Evolutionary conservation across 164 flowering plant genomes (phyloP).

Genomic region (Annona squamosa): DNA sequence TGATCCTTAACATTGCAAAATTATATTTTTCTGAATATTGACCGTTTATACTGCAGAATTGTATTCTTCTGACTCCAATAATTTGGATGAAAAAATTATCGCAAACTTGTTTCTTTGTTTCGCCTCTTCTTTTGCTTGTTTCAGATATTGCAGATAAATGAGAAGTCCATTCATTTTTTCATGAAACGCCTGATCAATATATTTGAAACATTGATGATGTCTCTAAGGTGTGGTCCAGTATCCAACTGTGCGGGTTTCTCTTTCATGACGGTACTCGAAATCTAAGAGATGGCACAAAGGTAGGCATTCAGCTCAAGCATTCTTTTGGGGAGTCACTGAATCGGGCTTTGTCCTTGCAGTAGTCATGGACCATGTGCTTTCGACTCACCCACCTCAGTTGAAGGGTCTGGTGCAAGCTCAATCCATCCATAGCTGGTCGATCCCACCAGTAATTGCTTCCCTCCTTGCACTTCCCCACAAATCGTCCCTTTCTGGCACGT

Average conservation of each 20-base stretch:
- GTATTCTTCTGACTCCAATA: background rate
- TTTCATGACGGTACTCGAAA: background rate
- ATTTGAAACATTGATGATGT: background rate
- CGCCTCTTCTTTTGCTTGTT: background rate
- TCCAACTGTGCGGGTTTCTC: background rate
- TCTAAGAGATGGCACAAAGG: too few species aligned
- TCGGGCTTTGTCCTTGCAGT: constrained; percentile 60
- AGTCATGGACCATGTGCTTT: constrained; percentile 76
- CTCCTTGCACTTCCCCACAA: constrained; percentile 30
- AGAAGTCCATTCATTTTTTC: background rate
- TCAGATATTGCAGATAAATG: background rate
- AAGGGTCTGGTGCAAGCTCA: constrained; percentile 77
- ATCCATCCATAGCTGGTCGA: constrained; percentile 54
- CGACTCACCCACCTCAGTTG: constrained; percentile 83
- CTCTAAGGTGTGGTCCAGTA: background rate
- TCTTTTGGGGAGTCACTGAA: constrained; percentile 61
- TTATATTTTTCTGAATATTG: background rate
- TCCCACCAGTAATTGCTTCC: constrained; percentile 73
- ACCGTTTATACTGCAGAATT: background rate
- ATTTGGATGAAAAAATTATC: background rate
- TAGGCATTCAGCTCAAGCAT: constrained; percentile 33
- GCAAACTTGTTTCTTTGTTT: background rate
- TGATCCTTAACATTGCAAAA: background rate
- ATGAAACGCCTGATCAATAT: too few species aligned
- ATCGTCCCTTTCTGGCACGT: constrained; percentile 21